These are phyloP conservation scores for Chernovozyma sophiae-reginae DNA, from an alignment of 1,139 yeast species.

Conservation along the genomic window DNA sequence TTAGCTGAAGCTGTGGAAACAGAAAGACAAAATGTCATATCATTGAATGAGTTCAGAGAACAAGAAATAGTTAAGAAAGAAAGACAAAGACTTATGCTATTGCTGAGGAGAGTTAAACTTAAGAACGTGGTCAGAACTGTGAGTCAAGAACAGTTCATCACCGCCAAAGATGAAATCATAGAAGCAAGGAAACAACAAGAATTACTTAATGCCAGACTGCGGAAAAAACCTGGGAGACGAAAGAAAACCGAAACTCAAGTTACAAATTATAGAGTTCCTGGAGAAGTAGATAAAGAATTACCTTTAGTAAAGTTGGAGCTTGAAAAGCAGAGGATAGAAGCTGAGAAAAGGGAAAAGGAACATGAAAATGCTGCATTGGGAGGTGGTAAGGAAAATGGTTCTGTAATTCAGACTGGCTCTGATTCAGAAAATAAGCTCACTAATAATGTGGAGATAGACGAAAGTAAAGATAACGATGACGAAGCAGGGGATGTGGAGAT, in stretches of 20 bases:
- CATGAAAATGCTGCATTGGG: conserved; percentile 1
- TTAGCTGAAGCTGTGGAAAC: conserved; percentile 83
- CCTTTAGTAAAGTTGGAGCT: conserved; percentile 30
- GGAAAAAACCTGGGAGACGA: conserved; percentile 35
- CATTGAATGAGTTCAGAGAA: conserved; percentile 73
- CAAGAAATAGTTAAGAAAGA: conserved; percentile 82
- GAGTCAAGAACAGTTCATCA: conserved; percentile 1
- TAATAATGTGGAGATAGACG: no score
- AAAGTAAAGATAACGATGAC: no score
- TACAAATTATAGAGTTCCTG: conserved; percentile 23
- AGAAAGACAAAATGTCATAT: conserved; percentile 67
- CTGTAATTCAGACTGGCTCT: neutral
- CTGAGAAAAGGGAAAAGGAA: neutral
- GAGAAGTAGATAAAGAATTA: conserved; percentile 33
- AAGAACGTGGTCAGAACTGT: conserved; percentile 49
- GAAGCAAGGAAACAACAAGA: conserved; percentile 29
- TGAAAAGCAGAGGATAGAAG: conserved; percentile 12
- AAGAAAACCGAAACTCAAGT: conserved; percentile 20
- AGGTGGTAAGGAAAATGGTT: conserved; percentile 4
- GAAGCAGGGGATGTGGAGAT: no score
- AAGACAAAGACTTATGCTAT: conserved; percentile 66
- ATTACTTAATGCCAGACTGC: conserved; percentile 26
- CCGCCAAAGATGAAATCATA: conserved; percentile 8
- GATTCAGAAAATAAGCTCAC: no score
- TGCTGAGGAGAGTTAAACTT: conserved; percentile 59